Percentiles rank a stretch among this genome's conserved stretches.
These are phyloP conservation scores for Trichopus zeylanicus DNA, from an alignment of 116 monocot species.

Conservation along the genomic window DNA sequence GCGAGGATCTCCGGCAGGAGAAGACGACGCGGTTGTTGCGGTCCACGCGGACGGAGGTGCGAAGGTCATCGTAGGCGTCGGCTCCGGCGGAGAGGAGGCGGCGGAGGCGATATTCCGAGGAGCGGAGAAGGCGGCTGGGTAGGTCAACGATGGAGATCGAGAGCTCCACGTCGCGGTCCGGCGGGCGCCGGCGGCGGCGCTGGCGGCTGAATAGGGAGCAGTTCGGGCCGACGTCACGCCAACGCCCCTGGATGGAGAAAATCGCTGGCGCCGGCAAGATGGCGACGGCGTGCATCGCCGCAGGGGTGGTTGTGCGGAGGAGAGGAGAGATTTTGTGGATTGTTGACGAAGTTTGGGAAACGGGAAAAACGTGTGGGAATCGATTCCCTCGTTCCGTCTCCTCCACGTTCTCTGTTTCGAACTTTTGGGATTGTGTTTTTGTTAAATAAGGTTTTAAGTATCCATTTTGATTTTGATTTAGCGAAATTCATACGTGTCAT, in stretches of 20 bases:
- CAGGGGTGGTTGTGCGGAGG: neutral
- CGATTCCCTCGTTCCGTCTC: neutral
- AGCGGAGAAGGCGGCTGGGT: constrained; percentile 13
- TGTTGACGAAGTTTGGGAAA: too few species aligned
- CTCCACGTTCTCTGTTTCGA: neutral
- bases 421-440: too few species aligned
- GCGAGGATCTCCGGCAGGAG: constrained; percentile 62
- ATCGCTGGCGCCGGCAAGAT: neutral
- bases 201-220: constrained; percentile 5
- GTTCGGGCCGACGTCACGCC: neutral
- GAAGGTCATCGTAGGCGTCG: constrained; percentile 62
- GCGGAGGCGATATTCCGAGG: constrained; percentile 19
- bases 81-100: constrained; percentile 36
- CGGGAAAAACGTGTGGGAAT: neutral
- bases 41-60: constrained; percentile 39
- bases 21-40: constrained; percentile 36
- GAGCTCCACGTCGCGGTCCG: constrained; percentile 9
- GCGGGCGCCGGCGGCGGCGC: neutral
- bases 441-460: too few species aligned
- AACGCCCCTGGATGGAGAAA: neutral
- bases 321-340: neutral
- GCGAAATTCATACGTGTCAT: too few species aligned
- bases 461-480: too few species aligned
- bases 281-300: neutral
- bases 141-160: constrained; percentile 26